phyloP scores from a whole-genome alignment of 78 protist genomes.

The Trichosphaerium sp. region DNA sequence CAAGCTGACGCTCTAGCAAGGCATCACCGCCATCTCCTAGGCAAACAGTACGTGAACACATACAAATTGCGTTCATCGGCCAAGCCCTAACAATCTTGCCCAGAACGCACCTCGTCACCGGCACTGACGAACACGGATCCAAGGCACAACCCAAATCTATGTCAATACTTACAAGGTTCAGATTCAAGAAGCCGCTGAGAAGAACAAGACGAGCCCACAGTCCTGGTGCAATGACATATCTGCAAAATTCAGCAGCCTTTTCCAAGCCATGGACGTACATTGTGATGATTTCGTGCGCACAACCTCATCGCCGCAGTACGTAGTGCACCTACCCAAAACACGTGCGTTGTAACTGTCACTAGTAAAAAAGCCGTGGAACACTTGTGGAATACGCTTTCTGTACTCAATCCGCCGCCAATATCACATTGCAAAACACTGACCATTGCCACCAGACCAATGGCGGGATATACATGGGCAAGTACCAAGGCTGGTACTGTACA shows the following conservation, averaged over 20 bases:
- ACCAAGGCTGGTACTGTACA: conserved; percentile 89
- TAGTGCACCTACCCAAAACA: no score
- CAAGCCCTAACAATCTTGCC: conserved; percentile 66
- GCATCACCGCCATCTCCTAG: no score
- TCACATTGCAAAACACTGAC: no score
- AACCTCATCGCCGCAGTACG: conserved; percentile 24
- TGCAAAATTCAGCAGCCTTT: conserved; percentile 2
- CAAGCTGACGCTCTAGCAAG: not conserved
- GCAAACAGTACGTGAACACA: no score
- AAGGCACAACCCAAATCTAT: conserved; percentile 15
- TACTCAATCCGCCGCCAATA: no score
- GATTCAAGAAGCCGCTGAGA: conserved; percentile 63
- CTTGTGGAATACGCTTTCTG: conserved; percentile 67
- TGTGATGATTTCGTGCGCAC: conserved; percentile 38
- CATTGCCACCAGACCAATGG: no score
- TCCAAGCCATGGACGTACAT: not conserved
- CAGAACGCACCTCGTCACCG: conserved; percentile 71
- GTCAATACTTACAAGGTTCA: not conserved
- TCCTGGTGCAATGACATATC: conserved; percentile 35
- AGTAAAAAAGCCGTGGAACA: not conserved
- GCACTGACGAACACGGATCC: conserved; percentile 89
- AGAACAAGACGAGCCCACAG: conserved; percentile 29
- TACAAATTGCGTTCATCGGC: conserved; percentile 70
- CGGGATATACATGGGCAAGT: conserved; percentile 67
- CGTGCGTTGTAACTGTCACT: no score